Evolutionary conservation across 306 rosid genomes (phyloP).

Genomic region (Acacia melanoxylon): DNA sequence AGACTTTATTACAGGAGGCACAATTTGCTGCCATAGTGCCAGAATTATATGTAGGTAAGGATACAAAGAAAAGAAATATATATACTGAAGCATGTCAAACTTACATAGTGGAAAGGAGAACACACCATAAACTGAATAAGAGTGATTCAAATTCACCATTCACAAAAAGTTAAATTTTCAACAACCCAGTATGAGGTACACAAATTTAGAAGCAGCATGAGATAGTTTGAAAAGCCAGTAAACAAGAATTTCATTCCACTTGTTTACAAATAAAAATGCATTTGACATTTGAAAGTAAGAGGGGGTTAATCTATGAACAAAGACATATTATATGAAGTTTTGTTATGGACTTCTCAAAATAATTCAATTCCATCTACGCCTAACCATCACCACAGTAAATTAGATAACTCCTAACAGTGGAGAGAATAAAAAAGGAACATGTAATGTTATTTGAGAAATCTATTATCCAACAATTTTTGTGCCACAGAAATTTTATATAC

Average conservation of each 20-base stretch:
- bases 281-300: background rate
- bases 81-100: constrained; percentile 10
- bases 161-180: background rate
- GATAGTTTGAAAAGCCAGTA: background rate
- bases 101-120: background rate
- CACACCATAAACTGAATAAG: background rate
- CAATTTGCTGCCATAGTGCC: constrained; percentile 76
- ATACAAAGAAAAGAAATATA: constrained; percentile 10
- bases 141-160: background rate
- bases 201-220: background rate
- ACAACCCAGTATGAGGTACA: background rate
- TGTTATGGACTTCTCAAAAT: background rate
- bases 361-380: background rate
- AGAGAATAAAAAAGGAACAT: background rate
- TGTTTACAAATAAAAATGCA: background rate
- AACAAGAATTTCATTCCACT: background rate
- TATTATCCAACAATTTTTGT: background rate
- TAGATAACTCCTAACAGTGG: too few species aligned
- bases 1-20: constrained; percentile 86
- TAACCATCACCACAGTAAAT: background rate
- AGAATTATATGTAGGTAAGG: constrained; percentile 25
- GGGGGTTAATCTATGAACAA: background rate
- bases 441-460: background rate
- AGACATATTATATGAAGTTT: background rate
- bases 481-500: background rate